Percentiles rank a stretch among this genome's conserved stretches.
Conservation (phyloP, 2,329 filamentous ascomycete species). For the Alternaria ethzedia region DNA sequence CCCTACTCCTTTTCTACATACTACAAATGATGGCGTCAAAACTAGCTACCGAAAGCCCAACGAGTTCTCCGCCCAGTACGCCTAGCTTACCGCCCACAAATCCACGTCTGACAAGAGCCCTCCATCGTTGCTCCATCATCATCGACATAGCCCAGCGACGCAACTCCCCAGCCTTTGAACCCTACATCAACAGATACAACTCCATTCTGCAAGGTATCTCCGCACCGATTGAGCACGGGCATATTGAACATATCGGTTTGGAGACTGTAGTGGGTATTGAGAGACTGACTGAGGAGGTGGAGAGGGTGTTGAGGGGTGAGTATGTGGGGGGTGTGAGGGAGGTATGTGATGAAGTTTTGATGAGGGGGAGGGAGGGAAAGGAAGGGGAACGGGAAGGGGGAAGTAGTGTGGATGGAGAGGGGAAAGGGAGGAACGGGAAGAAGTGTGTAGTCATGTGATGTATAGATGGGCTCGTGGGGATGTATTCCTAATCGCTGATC, state of each 20-base stretch:
- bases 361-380: not conserved
- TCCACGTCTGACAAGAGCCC: not conserved
- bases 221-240: not conserved
- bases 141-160: not conserved
- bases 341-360: not conserved
- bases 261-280: not conserved
- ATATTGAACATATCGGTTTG: not conserved
- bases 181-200: not conserved
- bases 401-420: not conserved
- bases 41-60: not conserved
- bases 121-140: not conserved
- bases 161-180: not conserved
- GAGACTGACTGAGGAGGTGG: not conserved
- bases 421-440: not conserved
- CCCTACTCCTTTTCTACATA: not conserved
- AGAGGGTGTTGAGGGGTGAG: not conserved
- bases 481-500: not conserved
- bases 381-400: too few species aligned
- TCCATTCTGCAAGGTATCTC: not conserved
- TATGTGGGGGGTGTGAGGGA: not conserved
- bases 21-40: not conserved
- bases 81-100: not conserved
- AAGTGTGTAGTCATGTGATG: too few species aligned
- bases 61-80: accelerated
- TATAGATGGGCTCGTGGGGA: too few species aligned